phyloP scores from a whole-genome alignment of 2,329 filamentous ascomycete genomes.

The Trichoderma sp. region DNA sequence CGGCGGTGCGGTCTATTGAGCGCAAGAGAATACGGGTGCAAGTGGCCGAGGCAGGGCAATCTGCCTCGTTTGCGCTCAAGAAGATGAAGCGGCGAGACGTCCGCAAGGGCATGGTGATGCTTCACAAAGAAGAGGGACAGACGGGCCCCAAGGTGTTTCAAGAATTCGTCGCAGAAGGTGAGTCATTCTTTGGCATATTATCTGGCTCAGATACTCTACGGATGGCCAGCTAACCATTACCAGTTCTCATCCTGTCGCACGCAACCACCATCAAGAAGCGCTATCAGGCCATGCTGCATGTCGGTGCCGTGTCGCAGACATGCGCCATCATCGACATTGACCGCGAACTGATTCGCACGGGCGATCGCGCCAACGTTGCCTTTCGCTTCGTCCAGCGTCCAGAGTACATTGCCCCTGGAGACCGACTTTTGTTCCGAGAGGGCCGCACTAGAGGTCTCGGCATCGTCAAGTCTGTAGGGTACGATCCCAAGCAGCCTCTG shows the following conservation, averaged over 20 bases:
- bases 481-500: slow-evolving; percentile 67
- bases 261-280: slow-evolving; percentile 96
- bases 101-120: slow-evolving; percentile 95
- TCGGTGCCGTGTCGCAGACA: slow-evolving; percentile 92
- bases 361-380: slow-evolving; percentile 89
- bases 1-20: slow-evolving; percentile 89
- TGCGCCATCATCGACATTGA: slow-evolving; percentile 98
- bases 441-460: slow-evolving; percentile 93
- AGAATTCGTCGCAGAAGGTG: slow-evolving; percentile 79
- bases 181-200: slow-evolving; percentile 28
- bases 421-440: slow-evolving; percentile 89
- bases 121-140: slow-evolving; percentile 78
- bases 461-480: slow-evolving; percentile 89
- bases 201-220: too few species aligned
- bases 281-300: slow-evolving; percentile 98
- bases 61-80: slow-evolving; percentile 87
- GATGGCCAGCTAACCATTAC: background rate
- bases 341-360: slow-evolving; percentile 90
- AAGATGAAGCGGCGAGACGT: slow-evolving; percentile 89
- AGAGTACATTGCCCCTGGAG: slow-evolving; percentile 87
- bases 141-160: slow-evolving; percentile 70
- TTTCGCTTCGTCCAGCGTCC: slow-evolving; percentile 94
- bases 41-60: slow-evolving; percentile 87
- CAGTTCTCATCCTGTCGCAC: slow-evolving; percentile 90
- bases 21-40: slow-evolving; percentile 89